phyloP scores from a whole-genome alignment of 306 rosid genomes.

The Ormosia emarginata region DNA sequence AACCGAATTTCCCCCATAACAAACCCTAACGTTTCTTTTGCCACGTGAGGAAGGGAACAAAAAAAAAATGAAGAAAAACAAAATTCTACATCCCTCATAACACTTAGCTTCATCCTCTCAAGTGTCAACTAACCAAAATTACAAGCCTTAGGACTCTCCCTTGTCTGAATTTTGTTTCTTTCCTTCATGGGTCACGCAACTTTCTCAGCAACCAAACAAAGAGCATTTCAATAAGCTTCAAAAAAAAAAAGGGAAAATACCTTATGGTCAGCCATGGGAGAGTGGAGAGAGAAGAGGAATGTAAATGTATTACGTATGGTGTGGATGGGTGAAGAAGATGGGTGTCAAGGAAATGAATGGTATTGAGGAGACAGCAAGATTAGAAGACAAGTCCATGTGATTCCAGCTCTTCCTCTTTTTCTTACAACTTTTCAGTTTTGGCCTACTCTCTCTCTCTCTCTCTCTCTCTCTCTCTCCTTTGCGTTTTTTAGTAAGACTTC shows the following conservation, averaged over 20 bases:
- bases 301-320: neutral
- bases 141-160: neutral
- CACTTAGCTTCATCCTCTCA: neutral
- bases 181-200: neutral
- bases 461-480: neutral
- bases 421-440: neutral
- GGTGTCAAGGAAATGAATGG: conserved; percentile 3
- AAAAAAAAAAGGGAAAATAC: conserved; percentile 15
- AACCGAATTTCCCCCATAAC: neutral
- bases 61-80: neutral
- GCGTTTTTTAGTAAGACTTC: neutral
- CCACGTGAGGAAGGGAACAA: neutral
- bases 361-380: conserved; percentile 32
- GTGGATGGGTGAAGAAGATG: conserved; percentile 19
- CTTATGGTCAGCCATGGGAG: conserved; percentile 66
- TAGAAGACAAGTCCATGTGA: conserved; percentile 67
- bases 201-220: neutral
- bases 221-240: neutral
- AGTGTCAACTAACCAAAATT: neutral
- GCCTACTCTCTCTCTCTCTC: neutral
- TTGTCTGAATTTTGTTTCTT: neutral
- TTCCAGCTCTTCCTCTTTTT: conserved; percentile 43
- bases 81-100: neutral
- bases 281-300: neutral
- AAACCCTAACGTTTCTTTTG: neutral